These are phyloP conservation scores for Calocera viscosa DNA, from an alignment of 768 basidiomycete genomes.

Conservation along the genomic window DNA sequence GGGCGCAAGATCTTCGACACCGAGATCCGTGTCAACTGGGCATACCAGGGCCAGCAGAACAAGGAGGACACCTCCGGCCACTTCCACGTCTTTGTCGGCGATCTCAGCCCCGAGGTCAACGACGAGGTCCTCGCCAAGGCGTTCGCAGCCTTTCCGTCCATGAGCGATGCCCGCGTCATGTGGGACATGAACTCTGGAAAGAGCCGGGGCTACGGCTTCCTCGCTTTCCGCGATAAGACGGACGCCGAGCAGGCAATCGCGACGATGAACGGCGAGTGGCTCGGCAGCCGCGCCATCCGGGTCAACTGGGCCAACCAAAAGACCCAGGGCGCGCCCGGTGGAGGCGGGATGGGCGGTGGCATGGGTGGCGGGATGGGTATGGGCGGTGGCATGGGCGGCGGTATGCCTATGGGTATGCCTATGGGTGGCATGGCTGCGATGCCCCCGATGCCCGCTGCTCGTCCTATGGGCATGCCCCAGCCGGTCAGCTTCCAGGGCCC, in stretches of 20 bases:
- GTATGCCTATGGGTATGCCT: conserved; percentile 7
- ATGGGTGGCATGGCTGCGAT: conserved; percentile 25
- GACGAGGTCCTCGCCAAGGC: conserved; percentile 95
- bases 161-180: conserved; percentile 98
- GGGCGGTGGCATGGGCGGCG: conserved; percentile 17
- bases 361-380: conserved; percentile 17
- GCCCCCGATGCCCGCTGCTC: conserved; percentile 25
- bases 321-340: conserved; percentile 53
- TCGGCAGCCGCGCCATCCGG: conserved; percentile 93
- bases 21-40: conserved; percentile 99
- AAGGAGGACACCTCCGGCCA: conserved; percentile 98
- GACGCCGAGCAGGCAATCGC: conserved; percentile 99
- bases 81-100: conserved; percentile 99
- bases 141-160: conserved; percentile 89
- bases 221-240: conserved; percentile 96
- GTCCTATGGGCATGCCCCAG: conserved; percentile 51
- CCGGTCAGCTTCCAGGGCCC: conserved; percentile 86
- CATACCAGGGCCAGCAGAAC: conserved; percentile 94
- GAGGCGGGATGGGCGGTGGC: conserved; percentile 18
- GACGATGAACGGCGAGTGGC: conserved; percentile 99
- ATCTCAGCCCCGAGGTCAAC: conserved; percentile 96
- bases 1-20: conserved; percentile 99
- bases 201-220: conserved; percentile 94
- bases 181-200: conserved; percentile 99
- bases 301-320: conserved; percentile 99